These are phyloP conservation scores for Pseudocercospora macadamiae DNA, from an alignment of 2,329 filamentous ascomycete species.

Conservation along the genomic window DNA sequence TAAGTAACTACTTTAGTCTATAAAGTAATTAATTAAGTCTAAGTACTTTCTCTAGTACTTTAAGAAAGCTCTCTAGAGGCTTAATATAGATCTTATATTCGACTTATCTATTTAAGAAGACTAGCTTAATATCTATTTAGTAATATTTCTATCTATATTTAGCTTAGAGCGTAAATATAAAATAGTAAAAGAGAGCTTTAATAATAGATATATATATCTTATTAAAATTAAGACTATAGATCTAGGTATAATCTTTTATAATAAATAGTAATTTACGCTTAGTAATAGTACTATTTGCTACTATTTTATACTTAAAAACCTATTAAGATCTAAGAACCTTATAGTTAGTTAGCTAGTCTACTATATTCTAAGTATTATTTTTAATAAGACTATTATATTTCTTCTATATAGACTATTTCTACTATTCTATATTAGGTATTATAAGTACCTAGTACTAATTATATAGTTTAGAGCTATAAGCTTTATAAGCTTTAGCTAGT, in stretches of 20 bases:
- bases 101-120: conserved; percentile 15
- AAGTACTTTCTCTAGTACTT: conserved; percentile 4
- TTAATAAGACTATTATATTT: conserved; percentile 10
- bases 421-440: conserved; percentile 7
- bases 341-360: background rate
- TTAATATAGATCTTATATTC: conserved; percentile 18
- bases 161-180: conserved; percentile 10
- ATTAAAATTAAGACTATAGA: conserved; percentile 14
- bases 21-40: conserved; percentile 10
- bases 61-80: conserved; percentile 14
- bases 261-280: conserved; percentile 13
- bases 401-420: conserved; percentile 7
- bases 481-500: conserved; percentile 2
- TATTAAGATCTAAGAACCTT: conserved; percentile 11
- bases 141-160: conserved; percentile 9
- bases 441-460: background rate
- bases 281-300: background rate
- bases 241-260: conserved; percentile 12
- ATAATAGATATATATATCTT: conserved; percentile 13
- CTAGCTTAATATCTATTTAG: conserved; percentile 11
- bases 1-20: conserved; percentile 12
- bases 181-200: conserved; percentile 9
- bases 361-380: conserved; percentile 15
- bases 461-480: background rate
- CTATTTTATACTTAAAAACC: conserved; percentile 15